Base-by-base conservation (phyloP, 1,284 basidiomycete species). In the Irpex sp. region DNA sequence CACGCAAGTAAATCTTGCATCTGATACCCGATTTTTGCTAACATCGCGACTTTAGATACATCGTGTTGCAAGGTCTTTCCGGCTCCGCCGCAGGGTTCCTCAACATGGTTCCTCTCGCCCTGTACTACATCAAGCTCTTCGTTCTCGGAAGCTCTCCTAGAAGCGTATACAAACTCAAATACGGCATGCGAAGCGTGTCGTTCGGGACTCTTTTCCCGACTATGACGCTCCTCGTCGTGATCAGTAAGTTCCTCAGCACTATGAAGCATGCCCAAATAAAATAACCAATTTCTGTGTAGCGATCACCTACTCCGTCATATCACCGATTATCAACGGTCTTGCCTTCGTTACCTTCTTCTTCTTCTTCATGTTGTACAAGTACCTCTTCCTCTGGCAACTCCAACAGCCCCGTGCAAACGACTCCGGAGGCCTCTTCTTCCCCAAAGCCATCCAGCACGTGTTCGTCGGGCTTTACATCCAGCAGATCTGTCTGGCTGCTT, bases 391-490 rank as follows among this genome's bases (percentile, higher is more conserved):
- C 58, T 96, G 89, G 83, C 82, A 85, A 70, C 86, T 89, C 72
- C 90, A 95, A 67, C 89, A 92, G 72, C 86, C 89, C 15, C 77
- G 85, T 0, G 78, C 84, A 1, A 80, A 78, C 59, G 97, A 99
- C 69, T 98, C 97, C 0, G 96, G 95, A 36, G 97, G 97, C 0
- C 76, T 93, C 57, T 98, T 98, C 83, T 98, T 97, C 82, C 96
- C 96, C 54, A 94, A 91, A 76, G 97, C 97, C 1, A 87, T 98
- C 58, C 87, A 91, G 62, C 96, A 98, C 71, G 75, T 97, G 51
- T 97, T 98, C 70, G 93, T 95, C n/a, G 97, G 95, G 3, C 67
- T 96, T 70, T 98, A 97, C 74, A 83, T 98, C 59, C 84, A 92
- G 71, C 87, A 92, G 73, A 73, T 96, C 60, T 95, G 93, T 73